These are phyloP conservation scores for Phlebiopsis gigantea DNA, from an alignment of 768 basidiomycete genomes.

Conservation along the genomic window DNA sequence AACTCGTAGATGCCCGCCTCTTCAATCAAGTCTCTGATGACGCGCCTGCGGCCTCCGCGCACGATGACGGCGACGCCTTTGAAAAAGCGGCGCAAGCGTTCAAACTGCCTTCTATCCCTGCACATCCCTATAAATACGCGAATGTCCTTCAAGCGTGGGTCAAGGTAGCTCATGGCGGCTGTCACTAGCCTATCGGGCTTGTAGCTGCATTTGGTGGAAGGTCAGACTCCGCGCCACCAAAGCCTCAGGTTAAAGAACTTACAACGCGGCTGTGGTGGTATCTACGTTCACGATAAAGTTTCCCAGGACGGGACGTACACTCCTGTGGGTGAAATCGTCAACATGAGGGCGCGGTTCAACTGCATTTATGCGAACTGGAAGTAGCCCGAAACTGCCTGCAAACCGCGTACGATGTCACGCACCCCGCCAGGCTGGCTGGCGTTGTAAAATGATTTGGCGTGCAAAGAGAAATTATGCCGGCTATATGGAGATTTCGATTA, in stretches of 20 bases:
- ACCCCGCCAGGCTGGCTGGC: not conserved
- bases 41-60: not conserved
- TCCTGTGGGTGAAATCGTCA: not conserved
- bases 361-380: conserved; percentile 7
- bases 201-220: not conserved
- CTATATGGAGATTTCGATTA: not conserved
- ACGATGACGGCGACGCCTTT: conserved; percentile 2
- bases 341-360: not conserved
- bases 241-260: not conserved
- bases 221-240: not conserved
- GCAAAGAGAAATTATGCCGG: conserved; percentile 8
- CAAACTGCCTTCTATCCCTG: not conserved
- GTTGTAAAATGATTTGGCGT: conserved; percentile 12
- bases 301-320: conserved; percentile 4
- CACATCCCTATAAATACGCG: not conserved
- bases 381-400: conserved; percentile 5
- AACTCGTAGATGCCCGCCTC: not conserved
- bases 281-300: conserved; percentile 10
- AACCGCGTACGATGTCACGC: not conserved
- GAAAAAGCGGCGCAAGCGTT: conserved; percentile 6
- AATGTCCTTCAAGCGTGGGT: not conserved
- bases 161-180: not conserved
- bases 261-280: conserved; percentile 13
- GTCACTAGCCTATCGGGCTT: not conserved
- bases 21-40: not conserved